Evolutionary conservation across 305 asterid genomes (phyloP).

Genomic region (Caryopteris hybrid): DNA sequence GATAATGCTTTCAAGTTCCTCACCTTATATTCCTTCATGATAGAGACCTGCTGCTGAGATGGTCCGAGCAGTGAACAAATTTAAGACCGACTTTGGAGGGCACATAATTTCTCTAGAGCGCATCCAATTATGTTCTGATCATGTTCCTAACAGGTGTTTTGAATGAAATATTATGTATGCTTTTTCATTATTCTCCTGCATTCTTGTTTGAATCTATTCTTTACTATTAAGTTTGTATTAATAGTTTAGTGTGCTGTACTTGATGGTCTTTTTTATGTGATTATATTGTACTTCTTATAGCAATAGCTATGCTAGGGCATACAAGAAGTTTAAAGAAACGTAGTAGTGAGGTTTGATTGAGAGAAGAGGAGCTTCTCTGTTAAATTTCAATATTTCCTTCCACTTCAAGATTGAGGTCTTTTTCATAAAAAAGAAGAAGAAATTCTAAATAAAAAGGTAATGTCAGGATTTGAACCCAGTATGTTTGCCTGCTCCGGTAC

Average conservation of each 20-base stretch:
- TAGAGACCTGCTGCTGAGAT: conserved; percentile 89
- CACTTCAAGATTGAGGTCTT: background rate
- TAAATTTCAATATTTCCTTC: background rate
- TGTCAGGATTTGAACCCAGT: background rate
- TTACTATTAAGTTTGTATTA: background rate
- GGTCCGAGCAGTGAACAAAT: conserved; percentile 84
- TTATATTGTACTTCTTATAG: background rate
- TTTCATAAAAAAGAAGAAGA: background rate
- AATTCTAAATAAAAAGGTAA: background rate
- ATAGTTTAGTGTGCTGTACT: background rate
- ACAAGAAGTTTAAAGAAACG: background rate
- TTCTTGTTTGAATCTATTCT: background rate
- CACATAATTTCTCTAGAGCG: conserved; percentile 81
- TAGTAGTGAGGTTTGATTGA: background rate
- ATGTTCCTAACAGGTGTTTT: conserved; percentile 91
- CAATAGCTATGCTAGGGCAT: too few species aligned
- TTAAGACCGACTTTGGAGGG: conserved; percentile 95
- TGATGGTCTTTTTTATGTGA: background rate
- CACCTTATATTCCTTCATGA: conserved; percentile 16
- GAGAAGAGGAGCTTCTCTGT: background rate
- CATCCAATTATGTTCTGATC: conserved; percentile 91
- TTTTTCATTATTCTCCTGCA: background rate
- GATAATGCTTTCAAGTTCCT: background rate
- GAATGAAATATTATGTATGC: background rate
- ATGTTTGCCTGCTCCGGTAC: background rate